Evolutionary conservation across 441 rosid genomes (phyloP), one percentile per base, ranked within the genome.

Genomic region (Pelargonium australe): DNA sequence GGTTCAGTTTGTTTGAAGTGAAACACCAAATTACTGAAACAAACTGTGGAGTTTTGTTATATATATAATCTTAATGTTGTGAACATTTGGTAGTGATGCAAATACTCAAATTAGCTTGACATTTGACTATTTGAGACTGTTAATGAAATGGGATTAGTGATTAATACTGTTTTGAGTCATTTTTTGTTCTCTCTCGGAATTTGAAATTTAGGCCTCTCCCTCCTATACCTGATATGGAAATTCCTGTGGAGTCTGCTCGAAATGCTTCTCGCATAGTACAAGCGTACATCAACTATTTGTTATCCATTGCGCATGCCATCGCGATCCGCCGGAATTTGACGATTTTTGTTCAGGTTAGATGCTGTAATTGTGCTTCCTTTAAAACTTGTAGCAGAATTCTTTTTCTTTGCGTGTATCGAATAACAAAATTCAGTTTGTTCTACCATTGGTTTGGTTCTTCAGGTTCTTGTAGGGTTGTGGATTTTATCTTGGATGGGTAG

Each of bases 181-280:
- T 55, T 14, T 23, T 19, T 57, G 63, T 19, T 19, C 31, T 17
- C 9, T 19, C 19, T 57, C 11, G 20, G 7, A 19, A 19, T 17
- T 17, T 17, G 5, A 17, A 70, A 41, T 76, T 72, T 68, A 91
- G 99, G 76, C 99, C 99, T 44, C 74, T 87, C 80, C 99, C 99
- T 28, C 96, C 97, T 1, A 75, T 94, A 68, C 99, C 96, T 44
- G 85, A 91, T 78, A 64, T 91, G 77, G 92, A 89, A 83, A 82
- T 94, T 78, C 80, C 94, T 1, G 96, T 88, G 76, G 80, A 79
- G 69, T 77, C 85, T 73, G 78, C 81, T 63, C 80, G 75, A 45
- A 76, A 67, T 79, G 82, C 74, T 68, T 84, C 89, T 63, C 77
- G 78, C 55, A 71, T 72, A 49, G 40, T 85, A 64, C 81, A 80